Conservation (phyloP, 306 rosid genomes). For the Rosa persica region DNA sequence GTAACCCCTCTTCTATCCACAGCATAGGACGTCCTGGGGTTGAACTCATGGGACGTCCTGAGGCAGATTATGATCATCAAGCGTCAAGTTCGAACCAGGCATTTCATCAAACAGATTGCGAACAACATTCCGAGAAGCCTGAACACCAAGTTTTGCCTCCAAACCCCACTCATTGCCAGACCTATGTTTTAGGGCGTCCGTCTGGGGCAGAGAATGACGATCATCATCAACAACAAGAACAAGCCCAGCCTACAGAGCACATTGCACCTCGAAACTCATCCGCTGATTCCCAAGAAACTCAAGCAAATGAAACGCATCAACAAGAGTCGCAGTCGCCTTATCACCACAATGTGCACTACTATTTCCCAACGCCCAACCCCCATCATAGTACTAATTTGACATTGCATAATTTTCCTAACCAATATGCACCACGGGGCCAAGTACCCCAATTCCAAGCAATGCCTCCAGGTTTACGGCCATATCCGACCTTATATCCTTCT, state of each 20-base stretch:
- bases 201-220: neutral
- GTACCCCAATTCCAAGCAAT: neutral
- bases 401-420: neutral
- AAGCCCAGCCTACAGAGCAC: neutral
- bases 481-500: neutral
- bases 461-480: neutral
- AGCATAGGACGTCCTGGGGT: constrained; percentile 10
- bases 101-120: neutral
- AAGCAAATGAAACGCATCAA: neutral
- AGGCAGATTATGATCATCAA: constrained; percentile 4
- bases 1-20: constrained; percentile 8
- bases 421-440: neutral
- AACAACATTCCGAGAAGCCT: neutral
- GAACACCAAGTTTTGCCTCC: neutral
- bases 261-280: neutral
- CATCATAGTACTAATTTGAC: neutral
- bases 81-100: neutral
- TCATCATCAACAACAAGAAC: neutral
- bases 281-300: neutral
- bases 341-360: neutral
- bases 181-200: neutral
- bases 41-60: constrained; percentile 21
- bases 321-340: neutral
- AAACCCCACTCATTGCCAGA: constrained; percentile 3
- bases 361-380: neutral